Evolutionary conservation across 495 filamentous ascomycete species (phyloP), one percentile per base, ranked within the genome.

Genomic region (Aspergillus campestris): DNA sequence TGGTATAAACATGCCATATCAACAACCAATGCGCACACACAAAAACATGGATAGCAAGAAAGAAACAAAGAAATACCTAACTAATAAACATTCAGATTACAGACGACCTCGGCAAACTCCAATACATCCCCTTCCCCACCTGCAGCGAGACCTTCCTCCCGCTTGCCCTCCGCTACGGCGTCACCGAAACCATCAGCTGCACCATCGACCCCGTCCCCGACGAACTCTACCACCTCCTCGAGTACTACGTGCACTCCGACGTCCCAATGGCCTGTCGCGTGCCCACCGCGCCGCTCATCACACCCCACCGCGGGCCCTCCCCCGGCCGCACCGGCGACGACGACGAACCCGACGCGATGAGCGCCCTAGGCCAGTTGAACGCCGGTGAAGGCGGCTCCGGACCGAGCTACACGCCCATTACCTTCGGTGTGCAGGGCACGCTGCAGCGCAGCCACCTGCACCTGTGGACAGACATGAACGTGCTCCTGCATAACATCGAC

Each of bases 171-270:
- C 75, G 77, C 58, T 98, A 94, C 72, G 89, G 90, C 64, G 65
- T 87, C 53, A 57, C 65, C 34, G 70, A 74, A 70, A 86, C 90
- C 52, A 70, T 94, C 53, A 94, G 89, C 68, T 98, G 92, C 73
- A 98, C 92, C 39, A 85, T 97, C 62, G 69, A 81, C 57, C 75
- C 85, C 57, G 77, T 96, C 57, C 71, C 80, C 57, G 92, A 98
- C 66, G 78, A 83, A 13, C 82, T 95, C 73, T 98, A 92, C 77
- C 92, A 98, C 68, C 83, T 97, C 35, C 80, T 96, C 63, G 92
- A 98, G 69, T 96, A 95, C 77, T 97, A 96, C 78, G 83, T 97
- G 56, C 92, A 97, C 73, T 88, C 84, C 70, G 92, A 98, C 63
- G 88, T 86, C 8, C 92, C 92, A 28, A 76, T 98, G 37, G 83